Conservation (phyloP, 495 filamentous ascomycete species). For the Symbiotaphrina buchneri region DNA sequence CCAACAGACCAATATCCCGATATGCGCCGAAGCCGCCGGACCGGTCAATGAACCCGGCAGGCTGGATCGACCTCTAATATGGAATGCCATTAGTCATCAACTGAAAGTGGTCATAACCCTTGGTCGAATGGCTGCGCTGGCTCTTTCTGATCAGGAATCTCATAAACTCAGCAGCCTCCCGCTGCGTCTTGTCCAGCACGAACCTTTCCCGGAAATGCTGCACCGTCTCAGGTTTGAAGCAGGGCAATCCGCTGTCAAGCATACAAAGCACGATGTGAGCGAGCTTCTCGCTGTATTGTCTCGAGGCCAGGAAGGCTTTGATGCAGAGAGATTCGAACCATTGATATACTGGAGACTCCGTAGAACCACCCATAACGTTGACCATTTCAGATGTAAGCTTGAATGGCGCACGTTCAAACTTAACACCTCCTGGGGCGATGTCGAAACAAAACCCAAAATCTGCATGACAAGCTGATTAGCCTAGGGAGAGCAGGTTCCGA, state of each 20-base stretch:
- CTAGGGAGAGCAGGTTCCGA: background rate
- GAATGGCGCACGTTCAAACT: slow-evolving; percentile 94
- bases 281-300: slow-evolving; percentile 69
- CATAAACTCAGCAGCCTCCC: slow-evolving; percentile 92
- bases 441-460: slow-evolving; percentile 99
- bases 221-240: slow-evolving; percentile 94
- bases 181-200: slow-evolving; percentile 77
- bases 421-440: slow-evolving; percentile 88
- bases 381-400: slow-evolving; percentile 97
- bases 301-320: slow-evolving; percentile 85
- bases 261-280: slow-evolving; percentile 78
- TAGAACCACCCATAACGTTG: slow-evolving; percentile 81
- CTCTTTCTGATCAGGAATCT: slow-evolving; percentile 70
- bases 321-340: slow-evolving; percentile 94
- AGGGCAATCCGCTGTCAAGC: slow-evolving; percentile 90
- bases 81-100: slow-evolving; percentile 94
- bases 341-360: slow-evolving; percentile 65
- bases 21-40: no score
- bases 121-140: slow-evolving; percentile 69
- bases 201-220: slow-evolving; percentile 84
- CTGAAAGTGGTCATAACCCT: slow-evolving; percentile 93
- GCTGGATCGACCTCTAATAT: no score
- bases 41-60: no score
- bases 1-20: no score
- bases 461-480: background rate